These are phyloP conservation scores for Penicillium frequentans DNA, from an alignment of 2,329 filamentous ascomycete genomes.

Conservation along the genomic window DNA sequence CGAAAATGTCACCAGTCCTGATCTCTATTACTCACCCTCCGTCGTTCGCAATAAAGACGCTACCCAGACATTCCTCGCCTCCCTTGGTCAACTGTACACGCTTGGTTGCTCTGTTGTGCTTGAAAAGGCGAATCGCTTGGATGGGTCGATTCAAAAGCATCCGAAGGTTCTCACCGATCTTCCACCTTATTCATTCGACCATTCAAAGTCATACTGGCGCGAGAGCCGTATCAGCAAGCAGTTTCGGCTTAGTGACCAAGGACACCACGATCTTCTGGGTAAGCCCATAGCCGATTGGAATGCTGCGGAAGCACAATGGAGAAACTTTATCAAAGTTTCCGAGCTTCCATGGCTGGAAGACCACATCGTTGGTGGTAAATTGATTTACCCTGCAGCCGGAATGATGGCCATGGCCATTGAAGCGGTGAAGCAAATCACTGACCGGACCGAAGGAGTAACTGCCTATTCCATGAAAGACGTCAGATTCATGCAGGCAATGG, in stretches of 20 bases:
- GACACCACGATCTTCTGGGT: slow-evolving; percentile 30
- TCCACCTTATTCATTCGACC: slow-evolving; percentile 30
- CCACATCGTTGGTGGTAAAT: slow-evolving; percentile 21
- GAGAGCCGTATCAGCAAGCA: slow-evolving; percentile 25
- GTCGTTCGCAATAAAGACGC: too few species aligned
- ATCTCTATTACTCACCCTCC: too few species aligned
- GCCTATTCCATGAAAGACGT: too few species aligned
- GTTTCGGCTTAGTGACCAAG: slow-evolving; percentile 17
- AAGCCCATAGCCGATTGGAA: slow-evolving; percentile 7
- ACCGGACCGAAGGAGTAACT: neutral
- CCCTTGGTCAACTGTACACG: too few species aligned
- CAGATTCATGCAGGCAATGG: too few species aligned
- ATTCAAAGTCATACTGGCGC: slow-evolving; percentile 24
- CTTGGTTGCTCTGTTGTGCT: too few species aligned
- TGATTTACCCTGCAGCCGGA: slow-evolving; percentile 31
- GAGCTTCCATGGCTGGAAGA: slow-evolving; percentile 33
- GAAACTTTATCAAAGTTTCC: slow-evolving; percentile 25
- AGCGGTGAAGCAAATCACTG: slow-evolving; percentile 9
- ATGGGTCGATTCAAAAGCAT: too few species aligned
- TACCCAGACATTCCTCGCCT: too few species aligned
- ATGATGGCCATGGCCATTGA: slow-evolving; percentile 34
- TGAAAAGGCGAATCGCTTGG: too few species aligned
- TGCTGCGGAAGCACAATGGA: slow-evolving; percentile 26
- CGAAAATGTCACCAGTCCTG: too few species aligned
- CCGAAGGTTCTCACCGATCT: slow-evolving; percentile 20